These are phyloP conservation scores for Achlya hypogyna DNA, from an alignment of 352 stramenopile genomes.

Conservation along the genomic window DNA sequence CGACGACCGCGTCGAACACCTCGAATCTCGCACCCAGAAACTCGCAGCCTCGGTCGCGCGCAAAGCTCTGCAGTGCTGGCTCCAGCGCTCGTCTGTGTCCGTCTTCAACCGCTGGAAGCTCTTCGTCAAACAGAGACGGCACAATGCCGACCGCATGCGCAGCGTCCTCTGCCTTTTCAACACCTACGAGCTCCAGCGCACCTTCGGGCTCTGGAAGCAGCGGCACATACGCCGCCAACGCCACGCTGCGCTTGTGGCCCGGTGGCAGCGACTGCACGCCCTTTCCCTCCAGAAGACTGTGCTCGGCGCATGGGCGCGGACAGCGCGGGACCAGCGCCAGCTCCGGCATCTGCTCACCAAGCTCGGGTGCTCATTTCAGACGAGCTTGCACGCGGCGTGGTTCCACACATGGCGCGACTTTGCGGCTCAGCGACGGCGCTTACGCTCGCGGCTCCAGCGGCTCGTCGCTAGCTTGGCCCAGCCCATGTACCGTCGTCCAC, in stretches of 20 bases:
- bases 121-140: not conserved
- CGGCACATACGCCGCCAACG: not conserved
- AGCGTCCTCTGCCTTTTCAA: not conserved
- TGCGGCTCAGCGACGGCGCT: too few relatives aligned
- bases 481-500: too few relatives aligned
- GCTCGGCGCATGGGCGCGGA: not conserved
- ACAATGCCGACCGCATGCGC: not conserved
- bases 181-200: not conserved
- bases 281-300: not conserved
- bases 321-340: not conserved
- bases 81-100: constrained; percentile 12
- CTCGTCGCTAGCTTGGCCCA: too few relatives aligned
- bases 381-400: too few relatives aligned
- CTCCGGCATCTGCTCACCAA: too few relatives aligned
- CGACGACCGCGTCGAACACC: not conserved
- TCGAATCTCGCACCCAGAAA: not conserved
- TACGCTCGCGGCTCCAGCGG: too few relatives aligned
- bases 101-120: constrained; percentile 19
- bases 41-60: not conserved
- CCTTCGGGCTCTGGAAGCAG: constrained; percentile 8
- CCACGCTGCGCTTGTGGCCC: not conserved
- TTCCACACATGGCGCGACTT: too few relatives aligned
- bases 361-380: too few relatives aligned
- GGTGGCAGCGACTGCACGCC: constrained; percentile 2
- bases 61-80: constrained; percentile 6